Base-by-base conservation (phyloP, 768 basidiomycete species). In the Auriculariales sp. region DNA sequence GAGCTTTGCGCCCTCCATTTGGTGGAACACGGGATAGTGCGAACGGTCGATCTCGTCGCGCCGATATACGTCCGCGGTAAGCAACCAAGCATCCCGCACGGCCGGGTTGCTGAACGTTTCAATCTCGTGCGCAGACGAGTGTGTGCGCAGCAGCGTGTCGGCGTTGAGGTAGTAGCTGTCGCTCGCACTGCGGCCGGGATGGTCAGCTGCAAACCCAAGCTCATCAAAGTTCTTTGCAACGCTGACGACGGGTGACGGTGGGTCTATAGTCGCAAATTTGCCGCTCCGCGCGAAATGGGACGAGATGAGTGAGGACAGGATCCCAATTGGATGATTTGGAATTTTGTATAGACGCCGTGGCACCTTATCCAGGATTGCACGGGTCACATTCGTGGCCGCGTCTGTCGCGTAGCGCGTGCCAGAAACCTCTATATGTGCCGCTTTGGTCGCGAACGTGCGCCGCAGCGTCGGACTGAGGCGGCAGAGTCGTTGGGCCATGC, bases 1-100 rank as follows among this genome's bases (percentile, higher is more conserved):
- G 49, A 97, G 79, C 28, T 79, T 69, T 11, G 92, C 90, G 28
- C 94, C 95, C 62, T 99, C 95, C 67, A 95, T 89, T 67, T 99
- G 95, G 66, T 99, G 95, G 61, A 99, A 99, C 31, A 95, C 88
- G 4, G 95, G 95, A 63, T 97, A 95, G 62, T 99, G 95, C 7
- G 85, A 87, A 11, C 78, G 75, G 68, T 99, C 95, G 54, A 99
- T 98, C 66, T 98, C 95, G 74, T 99, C 95, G 58, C 95, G 79
- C 46, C 95, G 70, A 66, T 98, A 99, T 48, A 99, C 95, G 68
- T 99, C 95, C 28, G 95, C 92, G 7, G 91, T 86, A 22, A 98
- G 71, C 28, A 99, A 71, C 88, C 93, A 99, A 48, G 74, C 74
- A 54, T 82, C 71, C 4, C 88, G 88, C 36, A 70, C 67, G 28